Base-by-base conservation (phyloP, 2,329 filamentous ascomycete species). In the Zasmidium cellare region DNA sequence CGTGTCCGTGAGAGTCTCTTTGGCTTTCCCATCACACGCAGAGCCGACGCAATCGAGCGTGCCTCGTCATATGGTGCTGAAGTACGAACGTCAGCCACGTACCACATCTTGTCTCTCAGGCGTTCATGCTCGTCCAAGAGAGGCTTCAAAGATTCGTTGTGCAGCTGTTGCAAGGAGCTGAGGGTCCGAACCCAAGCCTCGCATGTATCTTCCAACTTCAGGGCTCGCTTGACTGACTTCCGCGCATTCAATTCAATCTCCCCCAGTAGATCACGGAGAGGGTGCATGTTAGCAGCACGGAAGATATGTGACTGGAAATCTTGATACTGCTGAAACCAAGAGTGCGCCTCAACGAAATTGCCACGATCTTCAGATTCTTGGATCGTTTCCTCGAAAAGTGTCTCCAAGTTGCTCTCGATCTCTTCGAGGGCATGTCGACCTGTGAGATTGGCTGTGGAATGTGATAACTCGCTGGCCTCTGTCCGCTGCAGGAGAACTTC, bases 51-150 rank as follows among this genome's bases (percentile, higher is more conserved):
- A 48, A 97, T 88, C 63, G 93, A 91, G 58, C 88, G 87, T 41
- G 91, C 91, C 65, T 96, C 89, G 59, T 94, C 90, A 68, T 97
- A 97, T 9, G 87, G 86, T 50, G 87, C 89, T 3, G 94, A 97
- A 67, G 93, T 92, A 61, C 91, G 88, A 24, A 97, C 92, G 72
- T 97, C 92, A 1, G 90, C 93, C 59, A 94, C 90, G 72, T 96
- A 99, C 94, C 94, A 99, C 90, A 97, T 96, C 80, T 97, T 97
- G 72, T 96, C 90, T 45, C 94, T 86, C 14, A 68, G 48, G 22
- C 49, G 52, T 38, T 63, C 59, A 47, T 61, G 56, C 18, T 51
- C 45, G 22, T 58, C 47, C 12, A 53, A 18, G 24, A 62, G 45
- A 6, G 60, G 56, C 22, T 57, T 49, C 28, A 65, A 31, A 24